Conservation (phyloP, 805 yeast genomes). For the Tetrapisispora arboricola region DNA sequence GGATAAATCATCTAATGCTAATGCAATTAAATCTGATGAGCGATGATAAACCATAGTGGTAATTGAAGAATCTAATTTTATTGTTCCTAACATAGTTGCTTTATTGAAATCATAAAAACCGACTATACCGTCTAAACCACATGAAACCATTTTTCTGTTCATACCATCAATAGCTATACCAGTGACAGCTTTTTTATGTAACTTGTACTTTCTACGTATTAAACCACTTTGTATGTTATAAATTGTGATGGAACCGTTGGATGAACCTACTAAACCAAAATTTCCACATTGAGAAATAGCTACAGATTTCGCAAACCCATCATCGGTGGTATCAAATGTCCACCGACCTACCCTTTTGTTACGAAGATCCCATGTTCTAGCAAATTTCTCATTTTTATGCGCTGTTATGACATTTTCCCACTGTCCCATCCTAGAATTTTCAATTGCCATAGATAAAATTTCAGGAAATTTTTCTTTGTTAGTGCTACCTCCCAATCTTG, state of each 20-base stretch:
- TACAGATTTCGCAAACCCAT: conserved; percentile 62
- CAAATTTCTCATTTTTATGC: conserved; percentile 72
- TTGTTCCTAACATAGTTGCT: conserved; percentile 53
- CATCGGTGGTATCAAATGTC: conserved; percentile 64
- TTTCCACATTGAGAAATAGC: conserved; percentile 89
- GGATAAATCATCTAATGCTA: conserved; percentile 77
- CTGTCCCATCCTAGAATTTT: conserved; percentile 67
- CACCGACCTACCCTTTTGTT: conserved; percentile 72
- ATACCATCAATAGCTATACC: conserved; percentile 85
- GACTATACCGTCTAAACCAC: conserved; percentile 81
- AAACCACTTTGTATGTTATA: conserved; percentile 91
- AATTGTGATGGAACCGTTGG: conserved; percentile 73
- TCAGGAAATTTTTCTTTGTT: conserved; percentile 69
- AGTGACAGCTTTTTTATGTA: conserved; percentile 73
- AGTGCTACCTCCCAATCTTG: conserved; percentile 48
- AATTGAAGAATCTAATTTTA: conserved; percentile 66
- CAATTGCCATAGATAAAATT: conserved; percentile 57
- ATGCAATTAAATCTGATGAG: conserved; percentile 74
- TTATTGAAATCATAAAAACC: conserved; percentile 79
- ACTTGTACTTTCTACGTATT: conserved; percentile 54
- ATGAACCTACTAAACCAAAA: conserved; percentile 85
- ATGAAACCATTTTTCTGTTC: conserved; percentile 78
- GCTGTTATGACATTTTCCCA: conserved; percentile 93
- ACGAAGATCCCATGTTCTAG: conserved; percentile 83
- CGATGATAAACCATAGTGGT: conserved; percentile 70